Conservation (phyloP, 176 grass and related monocot species). For the Themeda triandra region DNA sequence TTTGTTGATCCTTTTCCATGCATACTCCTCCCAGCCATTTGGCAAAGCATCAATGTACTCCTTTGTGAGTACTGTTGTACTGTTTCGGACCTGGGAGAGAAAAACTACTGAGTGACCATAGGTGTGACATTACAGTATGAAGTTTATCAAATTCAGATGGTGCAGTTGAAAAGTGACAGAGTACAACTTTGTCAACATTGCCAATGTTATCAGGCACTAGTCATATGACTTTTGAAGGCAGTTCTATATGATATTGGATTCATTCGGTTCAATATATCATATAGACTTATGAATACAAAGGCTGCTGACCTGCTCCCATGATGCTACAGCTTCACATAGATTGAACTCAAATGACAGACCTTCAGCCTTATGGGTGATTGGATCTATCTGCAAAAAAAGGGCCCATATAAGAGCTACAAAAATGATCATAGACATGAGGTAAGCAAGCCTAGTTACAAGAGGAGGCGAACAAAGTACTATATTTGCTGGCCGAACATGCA, state of each 20-base stretch:
- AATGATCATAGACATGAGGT: not conserved
- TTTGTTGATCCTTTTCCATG: slow-evolving; percentile 96
- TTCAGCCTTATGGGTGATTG: slow-evolving; percentile 71
- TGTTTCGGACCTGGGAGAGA: slow-evolving; percentile 78
- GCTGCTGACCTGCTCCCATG: slow-evolving; percentile 81
- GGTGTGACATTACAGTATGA: too few relatives aligned
- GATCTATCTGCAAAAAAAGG: slow-evolving; percentile 63
- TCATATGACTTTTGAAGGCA: not conserved
- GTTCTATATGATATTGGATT: not conserved
- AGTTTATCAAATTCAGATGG: not conserved
- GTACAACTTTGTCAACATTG: not conserved
- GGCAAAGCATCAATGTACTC: slow-evolving; percentile 92
- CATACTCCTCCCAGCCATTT: slow-evolving; percentile 97
- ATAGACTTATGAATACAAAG: slow-evolving; percentile 6
- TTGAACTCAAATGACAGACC: slow-evolving; percentile 90
- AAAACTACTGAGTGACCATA: not conserved
- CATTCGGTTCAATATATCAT: not conserved
- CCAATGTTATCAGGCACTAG: not conserved
- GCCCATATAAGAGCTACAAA: not conserved
- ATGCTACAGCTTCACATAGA: slow-evolving; percentile 82
- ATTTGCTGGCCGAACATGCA: not conserved
- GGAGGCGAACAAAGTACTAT: too few relatives aligned
- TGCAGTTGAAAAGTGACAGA: not conserved
- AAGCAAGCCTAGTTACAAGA: not conserved
- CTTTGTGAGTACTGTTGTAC: slow-evolving; percentile 90